Evolutionary conservation across 495 filamentous ascomycete genomes (phyloP).

Genomic region (Letharia lupina): DNA sequence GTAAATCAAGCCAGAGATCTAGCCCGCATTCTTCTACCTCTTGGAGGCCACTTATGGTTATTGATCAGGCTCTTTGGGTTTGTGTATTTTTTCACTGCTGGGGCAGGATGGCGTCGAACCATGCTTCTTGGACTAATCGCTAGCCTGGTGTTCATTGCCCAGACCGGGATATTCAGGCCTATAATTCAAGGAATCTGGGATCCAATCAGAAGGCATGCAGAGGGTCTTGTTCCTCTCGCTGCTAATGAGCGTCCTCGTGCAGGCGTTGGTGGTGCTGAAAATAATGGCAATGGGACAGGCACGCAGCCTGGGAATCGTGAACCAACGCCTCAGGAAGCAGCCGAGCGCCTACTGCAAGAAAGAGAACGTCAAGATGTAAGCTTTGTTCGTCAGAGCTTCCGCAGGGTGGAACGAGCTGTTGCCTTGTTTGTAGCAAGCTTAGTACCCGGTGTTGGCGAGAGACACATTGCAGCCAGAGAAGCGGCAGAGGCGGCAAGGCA

Average conservation of each 20-base stretch:
- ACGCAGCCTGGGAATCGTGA: constrained; percentile 23
- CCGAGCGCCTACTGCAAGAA: constrained; percentile 46
- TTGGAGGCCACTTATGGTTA: constrained; percentile 57
- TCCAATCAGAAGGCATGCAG: constrained; percentile 61
- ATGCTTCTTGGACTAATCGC: constrained; percentile 53
- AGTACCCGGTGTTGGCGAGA: constrained; percentile 75
- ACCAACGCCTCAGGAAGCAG: constrained; percentile 45
- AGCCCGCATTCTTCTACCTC: constrained; percentile 26
- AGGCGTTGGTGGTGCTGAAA: constrained; percentile 19
- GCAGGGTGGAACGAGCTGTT: constrained; percentile 63
- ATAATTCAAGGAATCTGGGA: constrained; percentile 48
- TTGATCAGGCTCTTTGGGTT: constrained; percentile 68
- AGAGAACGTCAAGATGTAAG: constrained; percentile 39
- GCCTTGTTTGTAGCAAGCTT: constrained; percentile 79
- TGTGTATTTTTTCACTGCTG: constrained; percentile 69
- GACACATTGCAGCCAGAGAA: constrained; percentile 65
- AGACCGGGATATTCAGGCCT: constrained; percentile 54
- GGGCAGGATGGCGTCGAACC: constrained; percentile 62
- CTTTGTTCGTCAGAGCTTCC: constrained; percentile 49
- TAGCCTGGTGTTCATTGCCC: constrained; percentile 52
- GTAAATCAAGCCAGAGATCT: constrained; percentile 26
- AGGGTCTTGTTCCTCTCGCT: constrained; percentile 56
- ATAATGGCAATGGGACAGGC: constrained; percentile 8
- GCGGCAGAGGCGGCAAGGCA: constrained; percentile 50
- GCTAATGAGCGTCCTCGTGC: constrained; percentile 27